These are phyloP conservation scores for Cytospora paraplurivora DNA, from an alignment of 2,329 filamentous ascomycete species.

Conservation along the genomic window DNA sequence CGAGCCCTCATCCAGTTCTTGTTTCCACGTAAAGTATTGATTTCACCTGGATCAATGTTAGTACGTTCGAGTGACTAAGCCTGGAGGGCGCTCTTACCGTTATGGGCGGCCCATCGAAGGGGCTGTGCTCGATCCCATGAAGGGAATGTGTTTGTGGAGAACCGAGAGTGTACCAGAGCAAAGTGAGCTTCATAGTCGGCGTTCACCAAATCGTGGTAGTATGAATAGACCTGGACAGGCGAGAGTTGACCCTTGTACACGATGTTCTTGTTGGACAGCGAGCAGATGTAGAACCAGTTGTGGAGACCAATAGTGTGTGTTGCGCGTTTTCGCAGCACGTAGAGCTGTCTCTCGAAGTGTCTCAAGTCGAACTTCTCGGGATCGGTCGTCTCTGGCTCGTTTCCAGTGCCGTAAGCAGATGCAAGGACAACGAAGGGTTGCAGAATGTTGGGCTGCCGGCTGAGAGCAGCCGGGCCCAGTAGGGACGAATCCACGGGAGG, in stretches of 20 bases:
- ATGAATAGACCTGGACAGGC: conserved; percentile 94
- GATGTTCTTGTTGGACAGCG: conserved; percentile 96
- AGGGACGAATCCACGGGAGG: conserved; percentile 92
- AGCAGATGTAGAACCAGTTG: conserved; percentile 99
- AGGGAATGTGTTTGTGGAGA: conserved; percentile 97
- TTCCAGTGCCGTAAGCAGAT: conserved; percentile 80
- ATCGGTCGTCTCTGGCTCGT: conserved; percentile 77
- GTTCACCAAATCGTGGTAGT: conserved; percentile 95
- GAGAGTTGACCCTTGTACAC: conserved; percentile 98
- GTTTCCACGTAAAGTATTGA: conserved; percentile 95
- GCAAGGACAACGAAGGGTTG: conserved; percentile 93
- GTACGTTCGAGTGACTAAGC: conserved; percentile 5
- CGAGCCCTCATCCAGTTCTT: conserved; percentile 99
- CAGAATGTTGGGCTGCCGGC: conserved; percentile 90
- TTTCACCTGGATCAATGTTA: conserved; percentile 62
- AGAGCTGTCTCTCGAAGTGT: conserved; percentile 90
- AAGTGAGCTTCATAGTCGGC: conserved; percentile 98
- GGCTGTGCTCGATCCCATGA: conserved; percentile 98
- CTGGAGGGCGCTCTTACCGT: conserved; percentile 59
- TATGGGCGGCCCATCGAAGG: conserved; percentile 94
- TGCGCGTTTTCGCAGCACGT: conserved; percentile 89
- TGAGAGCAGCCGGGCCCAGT: conserved; percentile 88
- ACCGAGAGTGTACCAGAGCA: conserved; percentile 93
- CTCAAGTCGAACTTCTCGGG: conserved; percentile 79
- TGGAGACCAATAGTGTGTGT: conserved; percentile 93